phyloP scores from a whole-genome alignment of 345 rosid genomes.

The Cardiospermum halicacabum region DNA sequence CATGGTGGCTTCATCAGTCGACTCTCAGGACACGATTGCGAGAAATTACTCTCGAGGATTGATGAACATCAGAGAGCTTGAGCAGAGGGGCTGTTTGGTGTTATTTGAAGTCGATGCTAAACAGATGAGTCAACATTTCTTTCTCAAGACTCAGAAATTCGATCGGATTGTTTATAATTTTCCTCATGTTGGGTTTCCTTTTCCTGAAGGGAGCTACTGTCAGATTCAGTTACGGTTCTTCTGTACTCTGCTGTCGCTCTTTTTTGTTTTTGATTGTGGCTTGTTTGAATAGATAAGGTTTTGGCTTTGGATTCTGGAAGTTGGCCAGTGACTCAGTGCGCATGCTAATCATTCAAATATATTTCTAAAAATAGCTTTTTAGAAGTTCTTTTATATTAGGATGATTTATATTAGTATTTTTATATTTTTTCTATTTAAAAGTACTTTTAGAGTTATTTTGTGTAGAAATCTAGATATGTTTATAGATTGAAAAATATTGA shows the following conservation, averaged over 20 bases:
- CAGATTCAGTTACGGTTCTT: constrained; percentile 27
- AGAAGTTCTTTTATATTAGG: too few relatives aligned
- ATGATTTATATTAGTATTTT: too few relatives aligned
- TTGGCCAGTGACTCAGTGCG: too few relatives aligned
- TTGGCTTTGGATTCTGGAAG: too few relatives aligned
- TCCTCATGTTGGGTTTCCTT: constrained; percentile 38
- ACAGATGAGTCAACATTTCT: constrained; percentile 29
- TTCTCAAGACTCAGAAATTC: constrained; percentile 28
- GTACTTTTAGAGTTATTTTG: too few relatives aligned
- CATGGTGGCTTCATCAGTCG: constrained; percentile 54
- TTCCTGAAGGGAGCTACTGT: constrained; percentile 25
- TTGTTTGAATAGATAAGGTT: too few relatives aligned
- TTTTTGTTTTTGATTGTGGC: too few relatives aligned
- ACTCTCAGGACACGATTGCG: constrained; percentile 22
- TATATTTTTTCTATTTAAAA: too few relatives aligned
- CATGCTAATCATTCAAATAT: not conserved
- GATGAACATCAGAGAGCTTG: constrained; percentile 24
- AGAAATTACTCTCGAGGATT: constrained; percentile 27
- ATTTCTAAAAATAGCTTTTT: too few relatives aligned
- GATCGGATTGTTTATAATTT: constrained; percentile 38
- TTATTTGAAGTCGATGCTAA: constrained; percentile 34
- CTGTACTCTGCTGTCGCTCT: not conserved
- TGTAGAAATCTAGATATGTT: too few relatives aligned
- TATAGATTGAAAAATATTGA: too few relatives aligned
- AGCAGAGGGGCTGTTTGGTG: constrained; percentile 27